Evolutionary conservation across 2,329 filamentous ascomycete genomes (phyloP).

Genomic region (Pseudogymnoascus sp.): DNA sequence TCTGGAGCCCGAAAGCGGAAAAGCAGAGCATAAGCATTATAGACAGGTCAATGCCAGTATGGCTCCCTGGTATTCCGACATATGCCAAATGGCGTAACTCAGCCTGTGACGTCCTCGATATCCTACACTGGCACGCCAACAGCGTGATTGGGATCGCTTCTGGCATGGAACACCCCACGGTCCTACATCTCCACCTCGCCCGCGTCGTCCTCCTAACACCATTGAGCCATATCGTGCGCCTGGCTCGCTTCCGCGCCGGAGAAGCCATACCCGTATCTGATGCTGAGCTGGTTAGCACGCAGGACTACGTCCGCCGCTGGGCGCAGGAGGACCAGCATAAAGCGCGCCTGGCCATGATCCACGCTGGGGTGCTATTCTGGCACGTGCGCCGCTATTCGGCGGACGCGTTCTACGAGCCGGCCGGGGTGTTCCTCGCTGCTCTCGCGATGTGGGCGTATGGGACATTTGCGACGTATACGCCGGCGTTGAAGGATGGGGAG

Average conservation of each 20-base stretch:
- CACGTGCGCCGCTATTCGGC: conserved; percentile 42
- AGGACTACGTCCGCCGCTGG: conserved; percentile 37
- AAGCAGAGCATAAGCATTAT: conserved; percentile 24
- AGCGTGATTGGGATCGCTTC: conserved; percentile 31
- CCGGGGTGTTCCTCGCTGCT: conserved; percentile 37
- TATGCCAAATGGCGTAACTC: conserved; percentile 40
- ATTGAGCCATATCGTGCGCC: conserved; percentile 19
- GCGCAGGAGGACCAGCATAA: conserved; percentile 44
- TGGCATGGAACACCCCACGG: conserved; percentile 36
- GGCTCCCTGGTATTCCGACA: conserved; percentile 38
- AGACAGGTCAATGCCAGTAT: conserved; percentile 29
- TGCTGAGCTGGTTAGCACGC: conserved; percentile 21
- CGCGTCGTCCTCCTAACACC: conserved; percentile 35
- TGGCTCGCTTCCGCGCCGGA: conserved; percentile 14
- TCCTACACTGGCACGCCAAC: conserved; percentile 37
- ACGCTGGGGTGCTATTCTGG: conserved; percentile 44
- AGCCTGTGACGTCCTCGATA: conserved; percentile 34
- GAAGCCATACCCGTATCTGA: neutral
- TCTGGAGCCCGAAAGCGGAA: conserved; percentile 36
- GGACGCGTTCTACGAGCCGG: conserved; percentile 40
- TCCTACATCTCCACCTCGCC: conserved; percentile 35
- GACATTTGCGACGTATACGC: neutral
- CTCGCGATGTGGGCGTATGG: conserved; percentile 39
- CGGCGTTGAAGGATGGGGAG: neutral
- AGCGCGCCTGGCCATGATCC: conserved; percentile 47